Evolutionary conservation across 192 early-diverging fungal genomes (phyloP), one percentile per base, ranked within the genome.

Genomic region (Allomyces javanicus): DNA sequence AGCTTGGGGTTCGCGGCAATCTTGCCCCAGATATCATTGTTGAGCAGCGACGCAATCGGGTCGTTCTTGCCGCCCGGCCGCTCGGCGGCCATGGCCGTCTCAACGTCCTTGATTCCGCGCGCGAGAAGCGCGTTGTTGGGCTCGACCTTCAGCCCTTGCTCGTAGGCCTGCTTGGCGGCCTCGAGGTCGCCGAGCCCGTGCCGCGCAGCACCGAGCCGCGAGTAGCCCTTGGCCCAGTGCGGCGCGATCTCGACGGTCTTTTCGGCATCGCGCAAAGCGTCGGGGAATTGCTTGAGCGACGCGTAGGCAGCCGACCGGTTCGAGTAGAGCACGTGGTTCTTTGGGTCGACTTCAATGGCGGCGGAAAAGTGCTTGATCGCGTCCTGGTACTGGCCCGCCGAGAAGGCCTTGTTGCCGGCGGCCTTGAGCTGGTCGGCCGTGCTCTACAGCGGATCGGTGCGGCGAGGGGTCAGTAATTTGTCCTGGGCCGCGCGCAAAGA

Each of bases 251-350:
- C 75, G 17, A 92, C 77, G 23, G 91, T 90, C 77, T 92, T 89
- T 43, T 91, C 84, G 27, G 87, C 93, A 73, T 94, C 91, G 67
- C 79, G 71, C 55, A 91, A 76, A 3, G 93, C 93, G 66, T 86
- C 79, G 25, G 78, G 71, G 70, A 87, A 95, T 66, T 89, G 70
- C 71, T 88, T 88, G 65, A 85, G 75, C 67, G 85, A 87, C 22
- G 91, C 77, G 66, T 88, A 89, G 62, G 85, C 77, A 11, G 89
- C 91, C 9, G 93, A 93, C 69, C 91, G 89, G 82, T 95, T 95
- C 10, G 90, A 93, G 74, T 88, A 93, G 44, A 95, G 78, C 27
- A 95, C 91, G 72, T 93, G 91, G 82, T 95, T 95, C 64, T 74
- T 71, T 14, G 89, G 78, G 68, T 92, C 93, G 63, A 87, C 75